Evolutionary conservation across 495 filamentous ascomycete genomes (phyloP), one percentile per base, ranked within the genome.

Genomic region (Lasiosphaeriaceae sp.): DNA sequence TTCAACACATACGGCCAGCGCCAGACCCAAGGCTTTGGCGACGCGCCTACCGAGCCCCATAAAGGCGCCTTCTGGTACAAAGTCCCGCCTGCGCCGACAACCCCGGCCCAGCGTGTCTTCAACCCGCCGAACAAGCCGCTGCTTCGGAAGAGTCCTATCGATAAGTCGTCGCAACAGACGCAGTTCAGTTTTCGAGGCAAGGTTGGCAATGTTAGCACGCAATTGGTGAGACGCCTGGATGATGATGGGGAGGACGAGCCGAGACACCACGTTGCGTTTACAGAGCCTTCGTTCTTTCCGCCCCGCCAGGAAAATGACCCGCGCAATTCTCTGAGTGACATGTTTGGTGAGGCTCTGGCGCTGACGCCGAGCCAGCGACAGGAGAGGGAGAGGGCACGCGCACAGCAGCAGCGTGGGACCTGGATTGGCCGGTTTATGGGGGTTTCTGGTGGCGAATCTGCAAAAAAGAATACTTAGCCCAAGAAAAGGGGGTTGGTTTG

Each of bases 31-130:
- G 77, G 82, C 12, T 90, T 90, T 57, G 78, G 77, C 57, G 82
- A 85, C 34, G 70, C 73, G 7, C 78, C 80, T 9, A 70, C 69
- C 47, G 71, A 71, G 43, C 67, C 72, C 0, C 61, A 73, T 34
- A 48, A 67, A 17, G 70, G 72, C 0, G 68, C 77, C n/a, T 78
- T 83, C 57, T 81, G 78, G 77, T 81, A 75, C 63, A 77, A 77
- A 51, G 74, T 90, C 2, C 88, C 89, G 16, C 71, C 86, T 14
- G 84, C 86, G 17, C 86, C 88, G 6, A 80, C 75, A 11, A 80
- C 78, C 19, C 86, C 85, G 5, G 81, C 86, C 11, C 84, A 85
- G 71, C 76, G 75, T 47, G 70, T 86, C 23, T 83, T 84, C 52
- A 88, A 85, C 57, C 85, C 84, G 14, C 71, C 78, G 3, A 81